Percentiles rank a stretch among this genome's conserved stretches.
phyloP scores from a whole-genome alignment of 2,329 filamentous ascomycete genomes.

The Rhynchosporium agropyri region DNA sequence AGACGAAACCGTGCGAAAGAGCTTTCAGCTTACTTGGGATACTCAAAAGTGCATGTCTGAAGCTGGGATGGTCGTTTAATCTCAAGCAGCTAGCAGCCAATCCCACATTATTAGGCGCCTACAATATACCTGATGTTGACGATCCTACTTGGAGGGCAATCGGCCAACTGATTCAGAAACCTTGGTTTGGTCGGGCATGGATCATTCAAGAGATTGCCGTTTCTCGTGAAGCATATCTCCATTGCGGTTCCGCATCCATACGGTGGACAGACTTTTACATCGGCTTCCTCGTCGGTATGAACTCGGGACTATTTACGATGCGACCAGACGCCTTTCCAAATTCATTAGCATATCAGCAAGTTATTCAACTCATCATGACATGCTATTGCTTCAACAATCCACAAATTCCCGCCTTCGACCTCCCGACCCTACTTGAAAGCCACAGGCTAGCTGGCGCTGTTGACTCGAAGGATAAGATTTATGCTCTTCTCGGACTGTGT shows the following conservation, averaged over 20 bases:
- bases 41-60: neutral
- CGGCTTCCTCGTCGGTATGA: too few relatives aligned
- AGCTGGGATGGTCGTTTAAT: neutral
- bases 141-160: neutral
- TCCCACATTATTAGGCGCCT: neutral
- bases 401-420: too few relatives aligned
- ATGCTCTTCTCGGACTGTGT: too few relatives aligned
- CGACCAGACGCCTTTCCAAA: too few relatives aligned
- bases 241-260: neutral
- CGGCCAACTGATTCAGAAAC: neutral
- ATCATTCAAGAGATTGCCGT: neutral
- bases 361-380: too few relatives aligned
- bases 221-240: neutral
- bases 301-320: too few relatives aligned
- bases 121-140: neutral
- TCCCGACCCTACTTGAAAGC: too few relatives aligned
- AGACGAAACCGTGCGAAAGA: neutral
- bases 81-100: neutral
- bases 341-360: too few relatives aligned
- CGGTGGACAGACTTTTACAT: neutral
- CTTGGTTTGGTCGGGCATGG: neutral
- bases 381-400: too few relatives aligned
- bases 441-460: constrained; percentile 12
- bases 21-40: neutral
- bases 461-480: constrained; percentile 11